Evolutionary conservation across 208 protist species (phyloP).

Genomic region (Polymyxa betae): DNA sequence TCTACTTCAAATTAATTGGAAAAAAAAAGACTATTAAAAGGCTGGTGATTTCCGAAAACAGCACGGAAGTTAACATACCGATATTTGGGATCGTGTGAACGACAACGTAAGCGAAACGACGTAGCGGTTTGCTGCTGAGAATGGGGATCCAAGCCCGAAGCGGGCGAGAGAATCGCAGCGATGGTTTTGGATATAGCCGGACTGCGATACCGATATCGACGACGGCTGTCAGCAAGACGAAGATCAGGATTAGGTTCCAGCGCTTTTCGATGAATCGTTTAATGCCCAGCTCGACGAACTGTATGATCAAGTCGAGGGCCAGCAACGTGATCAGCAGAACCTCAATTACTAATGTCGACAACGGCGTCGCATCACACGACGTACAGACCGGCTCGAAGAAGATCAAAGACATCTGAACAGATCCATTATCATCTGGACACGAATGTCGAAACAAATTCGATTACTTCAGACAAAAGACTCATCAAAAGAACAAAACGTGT

Average conservation of each 20-base stretch:
- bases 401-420: not conserved
- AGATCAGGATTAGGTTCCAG: not conserved
- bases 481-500: no score
- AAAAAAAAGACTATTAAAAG: no score
- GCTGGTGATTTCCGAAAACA: not conserved
- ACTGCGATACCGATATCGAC: not conserved
- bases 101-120: slow-evolving; percentile 1
- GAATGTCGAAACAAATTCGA: no score
- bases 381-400: slow-evolving; percentile 45
- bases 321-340: not conserved
- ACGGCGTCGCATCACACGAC: not conserved
- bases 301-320: not conserved
- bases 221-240: not conserved
- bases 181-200: not conserved
- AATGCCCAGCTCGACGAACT: not conserved
- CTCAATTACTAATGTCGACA: not conserved
- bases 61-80: not conserved
- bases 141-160: not conserved
- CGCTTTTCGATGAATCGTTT: slow-evolving; percentile 42
- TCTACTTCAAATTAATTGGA: no score
- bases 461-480: no score
- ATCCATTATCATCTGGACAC: no score
- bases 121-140: not conserved
- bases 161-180: not conserved
- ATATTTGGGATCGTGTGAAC: not conserved